Evolutionary conservation across 2,329 filamentous ascomycete species (phyloP).

Genomic region (Neophaeococcomyces mojaviensis): DNA sequence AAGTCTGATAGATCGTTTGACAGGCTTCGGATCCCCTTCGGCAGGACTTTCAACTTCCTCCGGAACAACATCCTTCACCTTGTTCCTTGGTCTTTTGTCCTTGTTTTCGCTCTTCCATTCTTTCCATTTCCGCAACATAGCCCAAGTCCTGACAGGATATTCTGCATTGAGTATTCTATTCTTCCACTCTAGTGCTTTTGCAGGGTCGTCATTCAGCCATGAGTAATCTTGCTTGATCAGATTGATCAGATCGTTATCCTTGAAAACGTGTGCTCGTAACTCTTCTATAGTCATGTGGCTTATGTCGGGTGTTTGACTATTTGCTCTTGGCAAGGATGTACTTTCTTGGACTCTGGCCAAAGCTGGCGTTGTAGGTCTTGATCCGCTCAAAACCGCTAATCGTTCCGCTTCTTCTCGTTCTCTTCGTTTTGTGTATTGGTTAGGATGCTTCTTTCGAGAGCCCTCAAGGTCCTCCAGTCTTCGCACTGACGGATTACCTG

Average conservation of each 20-base stretch:
- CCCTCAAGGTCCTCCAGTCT: not conserved
- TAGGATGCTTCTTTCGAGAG: slow-evolving; percentile 12
- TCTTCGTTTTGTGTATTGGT: slow-evolving; percentile 15
- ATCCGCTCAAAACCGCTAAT: not conserved
- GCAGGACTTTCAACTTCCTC: not conserved
- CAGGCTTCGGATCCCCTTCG: not conserved
- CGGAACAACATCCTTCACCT: slow-evolving; percentile 4
- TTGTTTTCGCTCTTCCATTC: slow-evolving; percentile 18
- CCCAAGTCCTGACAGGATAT: slow-evolving; percentile 22
- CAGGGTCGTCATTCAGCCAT: slow-evolving; percentile 19
- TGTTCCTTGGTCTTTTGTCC: slow-evolving; percentile 22
- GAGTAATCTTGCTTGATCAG: slow-evolving; percentile 18
- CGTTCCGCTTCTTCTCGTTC: not conserved
- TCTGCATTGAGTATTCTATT: slow-evolving; percentile 19
- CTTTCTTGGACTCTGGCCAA: not conserved
- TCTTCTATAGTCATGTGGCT: slow-evolving; percentile 12
- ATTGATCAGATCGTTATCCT: slow-evolving; percentile 18
- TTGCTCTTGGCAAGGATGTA: not conserved
- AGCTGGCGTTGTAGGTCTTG: not conserved
- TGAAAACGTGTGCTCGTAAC: slow-evolving; percentile 18
- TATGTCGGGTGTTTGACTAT: slow-evolving; percentile 1
- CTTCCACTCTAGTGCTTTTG: slow-evolving; percentile 17
- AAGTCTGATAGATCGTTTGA: not conserved
- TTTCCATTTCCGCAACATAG: slow-evolving; percentile 23
- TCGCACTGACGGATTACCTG: not conserved